These are phyloP conservation scores for Backusella luteola DNA, from an alignment of 192 early-diverging fungal genomes.

Conservation along the genomic window DNA sequence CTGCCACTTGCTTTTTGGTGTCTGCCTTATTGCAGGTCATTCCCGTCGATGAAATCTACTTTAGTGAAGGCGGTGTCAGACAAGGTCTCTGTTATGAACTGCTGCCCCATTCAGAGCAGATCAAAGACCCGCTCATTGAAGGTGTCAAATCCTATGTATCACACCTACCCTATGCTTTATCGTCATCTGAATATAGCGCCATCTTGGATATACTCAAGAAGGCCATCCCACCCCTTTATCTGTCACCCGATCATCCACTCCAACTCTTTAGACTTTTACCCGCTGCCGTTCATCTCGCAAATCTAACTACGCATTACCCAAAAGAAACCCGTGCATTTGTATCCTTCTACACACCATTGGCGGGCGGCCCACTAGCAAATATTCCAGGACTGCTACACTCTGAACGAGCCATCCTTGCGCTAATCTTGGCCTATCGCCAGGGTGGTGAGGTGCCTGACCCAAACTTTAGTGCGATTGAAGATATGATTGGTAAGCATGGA, in stretches of 20 bases:
- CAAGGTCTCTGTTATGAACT: slow-evolving; percentile 52
- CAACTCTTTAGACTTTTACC: slow-evolving; percentile 45
- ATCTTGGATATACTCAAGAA: slow-evolving; percentile 21
- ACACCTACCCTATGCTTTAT: slow-evolving; percentile 28
- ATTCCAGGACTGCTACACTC: slow-evolving; percentile 48
- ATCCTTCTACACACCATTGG: slow-evolving; percentile 48
- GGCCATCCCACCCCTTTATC: slow-evolving; percentile 31
- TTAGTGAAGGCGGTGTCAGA: slow-evolving; percentile 60
- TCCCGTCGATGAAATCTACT: slow-evolving; percentile 39
- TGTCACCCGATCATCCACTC: slow-evolving; percentile 22
- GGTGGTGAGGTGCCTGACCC: slow-evolving; percentile 49
- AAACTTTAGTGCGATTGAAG: slow-evolving; percentile 37
- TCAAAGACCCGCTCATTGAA: slow-evolving; percentile 48
- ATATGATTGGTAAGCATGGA: slow-evolving; percentile 39
- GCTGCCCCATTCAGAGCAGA: slow-evolving; percentile 35
- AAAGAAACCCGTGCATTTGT: slow-evolving; percentile 55
- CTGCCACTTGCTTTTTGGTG: slow-evolving; percentile 50
- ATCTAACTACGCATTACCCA: slow-evolving; percentile 44
- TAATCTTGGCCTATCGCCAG: slow-evolving; percentile 48
- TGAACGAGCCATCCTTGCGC: slow-evolving; percentile 49
- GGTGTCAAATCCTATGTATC: slow-evolving; percentile 39
- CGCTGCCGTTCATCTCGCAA: slow-evolving; percentile 42
- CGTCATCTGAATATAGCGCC: slow-evolving; percentile 23
- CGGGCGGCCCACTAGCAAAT: slow-evolving; percentile 50
- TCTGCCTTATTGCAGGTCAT: slow-evolving; percentile 44